A percentile compares a stretch with the other conserved stretches of the same genome.
Evolutionary conservation across 2,329 filamentous ascomycete species (phyloP).

Genomic region (Grosmannia serpens): DNA sequence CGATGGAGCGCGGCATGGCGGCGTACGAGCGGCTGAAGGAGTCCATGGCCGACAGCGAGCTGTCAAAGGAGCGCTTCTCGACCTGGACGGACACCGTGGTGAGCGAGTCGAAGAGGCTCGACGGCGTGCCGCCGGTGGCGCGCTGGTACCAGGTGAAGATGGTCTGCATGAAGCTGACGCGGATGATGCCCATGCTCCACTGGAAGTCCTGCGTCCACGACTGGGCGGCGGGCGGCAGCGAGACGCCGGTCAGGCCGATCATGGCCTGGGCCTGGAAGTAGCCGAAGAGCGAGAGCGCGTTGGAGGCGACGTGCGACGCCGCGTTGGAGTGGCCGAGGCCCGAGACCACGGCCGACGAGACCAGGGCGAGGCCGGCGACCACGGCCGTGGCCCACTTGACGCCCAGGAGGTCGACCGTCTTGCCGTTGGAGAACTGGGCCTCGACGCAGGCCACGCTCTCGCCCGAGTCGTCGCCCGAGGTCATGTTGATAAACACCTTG

Average conservation of each 20-base stretch:
- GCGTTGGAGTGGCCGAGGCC: conserved; percentile 79
- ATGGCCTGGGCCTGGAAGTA: conserved; percentile 85
- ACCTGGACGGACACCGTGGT: conserved; percentile 63
- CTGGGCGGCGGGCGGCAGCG: conserved; percentile 67
- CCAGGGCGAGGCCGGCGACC: conserved; percentile 60
- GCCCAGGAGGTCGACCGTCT: conserved; percentile 69
- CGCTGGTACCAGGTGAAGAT: conserved; percentile 85
- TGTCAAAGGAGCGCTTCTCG: conserved; percentile 37
- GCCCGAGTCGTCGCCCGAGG: conserved; percentile 29
- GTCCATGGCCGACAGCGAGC: not conserved
- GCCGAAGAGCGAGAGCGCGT: conserved; percentile 70
- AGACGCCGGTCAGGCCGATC: conserved; percentile 64
- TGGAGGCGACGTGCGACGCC: conserved; percentile 74
- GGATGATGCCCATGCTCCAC: conserved; percentile 86
- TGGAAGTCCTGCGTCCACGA: conserved; percentile 88
- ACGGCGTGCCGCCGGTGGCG: conserved; percentile 67
- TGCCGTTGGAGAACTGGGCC: conserved; percentile 69
- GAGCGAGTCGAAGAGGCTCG: conserved; percentile 59
- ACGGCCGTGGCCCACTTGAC: conserved; percentile 73
- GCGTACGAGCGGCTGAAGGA: conserved; percentile 10
- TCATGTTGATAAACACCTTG: conserved; percentile 60
- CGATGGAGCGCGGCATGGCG: conserved; percentile 26
- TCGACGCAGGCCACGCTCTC: conserved; percentile 65
- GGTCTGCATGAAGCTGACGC: conserved; percentile 62
- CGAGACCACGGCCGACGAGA: conserved; percentile 70